Evolutionary conservation across 305 asterid species (phyloP).

Genomic region (Fraxinus baroniana): DNA sequence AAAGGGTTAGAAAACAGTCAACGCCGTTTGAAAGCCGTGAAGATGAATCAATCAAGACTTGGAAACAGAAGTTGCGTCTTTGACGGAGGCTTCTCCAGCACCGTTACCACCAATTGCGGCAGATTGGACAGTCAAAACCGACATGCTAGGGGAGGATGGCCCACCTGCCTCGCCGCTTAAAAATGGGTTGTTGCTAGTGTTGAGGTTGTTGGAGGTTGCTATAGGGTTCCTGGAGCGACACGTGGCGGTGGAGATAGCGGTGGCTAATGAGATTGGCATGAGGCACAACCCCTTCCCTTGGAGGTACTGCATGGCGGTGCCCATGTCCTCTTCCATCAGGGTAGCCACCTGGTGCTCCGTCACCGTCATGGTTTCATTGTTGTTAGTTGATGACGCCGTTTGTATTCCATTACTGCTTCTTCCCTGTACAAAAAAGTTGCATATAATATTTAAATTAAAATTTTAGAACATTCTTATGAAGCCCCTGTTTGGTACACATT

Average conservation of each 20-base stretch:
- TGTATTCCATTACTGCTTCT: constrained; percentile 52
- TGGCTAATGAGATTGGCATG: constrained; percentile 87
- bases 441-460: no score
- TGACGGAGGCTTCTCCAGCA: constrained; percentile 43
- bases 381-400: constrained; percentile 57
- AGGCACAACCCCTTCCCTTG: constrained; percentile 92
- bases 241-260: constrained; percentile 77
- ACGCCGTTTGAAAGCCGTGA: constrained; percentile 3
- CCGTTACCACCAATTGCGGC: constrained; percentile 41
- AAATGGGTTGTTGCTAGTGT: constrained; percentile 29
- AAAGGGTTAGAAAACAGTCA: background rate
- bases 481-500: no score
- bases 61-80: constrained; percentile 52
- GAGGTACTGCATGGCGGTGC: constrained; percentile 92
- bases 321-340: constrained; percentile 93
- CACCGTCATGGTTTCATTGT: constrained; percentile 60
- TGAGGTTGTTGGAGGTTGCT: constrained; percentile 12
- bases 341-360: constrained; percentile 90
- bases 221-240: constrained; percentile 58
- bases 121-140: constrained; percentile 70
- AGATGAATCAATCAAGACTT: constrained; percentile 29
- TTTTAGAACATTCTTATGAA: background rate
- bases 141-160: constrained; percentile 68
- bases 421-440: constrained; percentile 31
- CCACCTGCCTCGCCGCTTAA: constrained; percentile 36